Percentiles rank a stretch among this genome's conserved stretches.
Evolutionary conservation across 306 rosid species (phyloP).

Genomic region (Vachellia collinsii): DNA sequence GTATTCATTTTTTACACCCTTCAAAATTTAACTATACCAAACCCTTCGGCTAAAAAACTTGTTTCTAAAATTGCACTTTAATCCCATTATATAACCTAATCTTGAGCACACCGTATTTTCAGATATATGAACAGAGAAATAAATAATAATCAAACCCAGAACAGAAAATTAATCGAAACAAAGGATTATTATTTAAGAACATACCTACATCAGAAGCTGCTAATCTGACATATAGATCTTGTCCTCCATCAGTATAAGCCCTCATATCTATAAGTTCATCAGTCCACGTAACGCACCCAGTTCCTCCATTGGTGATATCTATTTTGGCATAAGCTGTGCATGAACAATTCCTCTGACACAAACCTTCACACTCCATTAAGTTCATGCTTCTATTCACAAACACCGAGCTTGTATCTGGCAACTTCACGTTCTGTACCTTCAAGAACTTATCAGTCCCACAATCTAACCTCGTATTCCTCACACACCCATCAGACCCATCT

Average conservation of each 20-base stretch:
- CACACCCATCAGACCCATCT: constrained; percentile 76
- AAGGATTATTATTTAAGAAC: neutral
- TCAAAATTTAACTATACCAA: too few species aligned
- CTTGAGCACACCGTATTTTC: neutral
- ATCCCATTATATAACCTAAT: neutral
- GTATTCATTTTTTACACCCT: too few species aligned
- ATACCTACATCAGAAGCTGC: constrained; percentile 78
- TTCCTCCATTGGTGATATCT: constrained; percentile 51
- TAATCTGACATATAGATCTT: constrained; percentile 62
- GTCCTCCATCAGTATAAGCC: constrained; percentile 48
- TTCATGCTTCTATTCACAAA: constrained; percentile 50
- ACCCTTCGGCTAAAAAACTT: too few species aligned
- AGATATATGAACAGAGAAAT: neutral
- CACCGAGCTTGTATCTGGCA: constrained; percentile 64
- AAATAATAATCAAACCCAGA: constrained; percentile 16
- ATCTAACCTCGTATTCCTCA: constrained; percentile 49
- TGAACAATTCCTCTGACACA: constrained; percentile 60
- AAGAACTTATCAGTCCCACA: constrained; percentile 57
- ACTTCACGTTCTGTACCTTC: constrained; percentile 45
- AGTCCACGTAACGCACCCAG: constrained; percentile 73
- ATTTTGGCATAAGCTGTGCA: constrained; percentile 64
- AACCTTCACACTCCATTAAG: constrained; percentile 41
- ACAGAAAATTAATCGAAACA: neutral
- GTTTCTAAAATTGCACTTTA: too few species aligned
- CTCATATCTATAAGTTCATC: constrained; percentile 60